phyloP scores from a whole-genome alignment of 2,329 filamentous ascomycete genomes.

The Ambrosiella cleistominuta region DNA sequence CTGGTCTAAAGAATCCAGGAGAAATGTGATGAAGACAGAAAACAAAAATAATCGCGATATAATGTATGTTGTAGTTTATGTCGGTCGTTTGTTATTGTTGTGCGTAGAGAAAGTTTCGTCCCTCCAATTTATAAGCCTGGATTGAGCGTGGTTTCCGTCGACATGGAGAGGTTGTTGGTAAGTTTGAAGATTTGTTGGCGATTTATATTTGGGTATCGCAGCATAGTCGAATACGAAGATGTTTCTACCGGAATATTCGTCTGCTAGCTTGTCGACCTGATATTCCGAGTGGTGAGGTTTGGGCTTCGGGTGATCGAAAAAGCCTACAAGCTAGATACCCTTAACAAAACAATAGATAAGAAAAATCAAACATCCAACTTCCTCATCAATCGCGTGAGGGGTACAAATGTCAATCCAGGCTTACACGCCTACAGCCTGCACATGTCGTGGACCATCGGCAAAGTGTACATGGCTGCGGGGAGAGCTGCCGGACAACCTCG shows the following conservation, averaged over 20 bases:
- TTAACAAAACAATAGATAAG: background rate
- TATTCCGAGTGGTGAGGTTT: slow-evolving; percentile 4
- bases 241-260: background rate
- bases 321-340: background rate
- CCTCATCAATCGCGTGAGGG: background rate
- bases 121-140: slow-evolving; percentile 8
- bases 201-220: no score
- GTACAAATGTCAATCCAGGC: slow-evolving; percentile 7
- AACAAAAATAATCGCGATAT: background rate
- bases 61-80: background rate
- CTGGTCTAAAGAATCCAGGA: background rate
- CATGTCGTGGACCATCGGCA: slow-evolving; percentile 11
- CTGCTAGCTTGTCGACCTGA: background rate
- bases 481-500: slow-evolving; percentile 5
- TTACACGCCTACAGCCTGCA: slow-evolving; percentile 13
- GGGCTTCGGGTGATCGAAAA: background rate
- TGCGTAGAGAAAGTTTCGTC: slow-evolving; percentile 3
- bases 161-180: background rate
- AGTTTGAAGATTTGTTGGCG: no score
- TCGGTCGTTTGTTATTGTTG: background rate
- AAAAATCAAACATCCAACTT: no score
- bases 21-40: background rate
- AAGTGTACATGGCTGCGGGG: slow-evolving; percentile 12
- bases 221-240: no score
- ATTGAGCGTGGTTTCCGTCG: slow-evolving; percentile 3